Evolutionary conservation across 345 rosid species (phyloP).

Genomic region (Ceriops tagal): DNA sequence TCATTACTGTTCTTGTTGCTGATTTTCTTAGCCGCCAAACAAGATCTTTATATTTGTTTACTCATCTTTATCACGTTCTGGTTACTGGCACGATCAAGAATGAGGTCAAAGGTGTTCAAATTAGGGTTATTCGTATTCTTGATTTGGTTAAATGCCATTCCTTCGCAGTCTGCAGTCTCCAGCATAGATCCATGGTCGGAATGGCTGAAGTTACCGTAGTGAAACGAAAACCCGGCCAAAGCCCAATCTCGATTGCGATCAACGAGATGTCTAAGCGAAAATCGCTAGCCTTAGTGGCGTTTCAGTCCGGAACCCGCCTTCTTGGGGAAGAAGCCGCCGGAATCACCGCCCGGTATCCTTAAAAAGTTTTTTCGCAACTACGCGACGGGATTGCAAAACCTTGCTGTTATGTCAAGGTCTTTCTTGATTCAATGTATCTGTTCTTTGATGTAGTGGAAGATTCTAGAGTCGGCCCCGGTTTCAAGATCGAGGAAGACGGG

Average conservation of each 20-base stretch:
- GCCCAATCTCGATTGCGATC: conserved; percentile 84
- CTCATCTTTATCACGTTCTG: no score
- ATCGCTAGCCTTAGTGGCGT: conserved; percentile 79
- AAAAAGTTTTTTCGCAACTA: conserved; percentile 69
- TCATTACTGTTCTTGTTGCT: no score
- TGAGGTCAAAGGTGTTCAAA: conserved; percentile 7
- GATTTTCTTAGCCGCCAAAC: no score
- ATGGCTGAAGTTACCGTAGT: conserved; percentile 88
- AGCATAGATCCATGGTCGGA: conserved; percentile 97
- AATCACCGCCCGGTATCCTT: conserved; percentile 75
- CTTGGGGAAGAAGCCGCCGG: conserved; percentile 96
- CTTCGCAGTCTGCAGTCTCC: conserved; percentile 69
- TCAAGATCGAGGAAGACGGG: conserved; percentile 47
- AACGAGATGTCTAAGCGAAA: conserved; percentile 98
- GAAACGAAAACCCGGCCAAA: conserved; percentile 77
- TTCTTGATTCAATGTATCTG: conserved; percentile 59
- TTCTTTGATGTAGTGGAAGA: conserved; percentile 68
- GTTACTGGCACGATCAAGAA: background rate
- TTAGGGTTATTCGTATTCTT: conserved; percentile 16
- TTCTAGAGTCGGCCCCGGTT: conserved; percentile 65
- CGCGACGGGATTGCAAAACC: conserved; percentile 86
- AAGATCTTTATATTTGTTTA: no score
- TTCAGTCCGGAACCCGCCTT: conserved; percentile 65
- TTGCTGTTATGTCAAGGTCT: conserved; percentile 48
- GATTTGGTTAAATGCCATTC: background rate